Evolutionary conservation across 768 basidiomycete genomes (phyloP).

Genomic region (Scleroderma citrinum): DNA sequence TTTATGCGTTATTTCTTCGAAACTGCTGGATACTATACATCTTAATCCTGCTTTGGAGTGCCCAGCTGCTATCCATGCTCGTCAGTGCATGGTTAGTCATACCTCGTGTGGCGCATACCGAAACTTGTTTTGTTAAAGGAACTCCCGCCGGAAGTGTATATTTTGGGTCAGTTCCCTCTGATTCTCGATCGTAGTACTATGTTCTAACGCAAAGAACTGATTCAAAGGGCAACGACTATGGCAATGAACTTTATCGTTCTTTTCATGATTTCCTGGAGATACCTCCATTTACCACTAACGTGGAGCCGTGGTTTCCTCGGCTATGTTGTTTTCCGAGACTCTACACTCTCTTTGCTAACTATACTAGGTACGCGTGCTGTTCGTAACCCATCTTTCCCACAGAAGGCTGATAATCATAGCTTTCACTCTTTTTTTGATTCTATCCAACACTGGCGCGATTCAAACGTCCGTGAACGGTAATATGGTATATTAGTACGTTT

Average conservation of each 20-base stretch:
- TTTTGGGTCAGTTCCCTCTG: conserved; percentile 11
- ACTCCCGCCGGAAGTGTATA: conserved; percentile 8
- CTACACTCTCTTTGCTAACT: not conserved
- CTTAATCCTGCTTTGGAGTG: conserved; percentile 4
- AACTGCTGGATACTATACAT: conserved; percentile 5
- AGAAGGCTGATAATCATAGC: conserved; percentile 4
- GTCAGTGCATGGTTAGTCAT: conserved; percentile 11
- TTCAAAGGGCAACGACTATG: conserved; percentile 14
- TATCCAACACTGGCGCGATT: conserved; percentile 11
- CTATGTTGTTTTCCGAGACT: conserved; percentile 13
- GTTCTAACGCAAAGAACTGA: not conserved
- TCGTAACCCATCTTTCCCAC: not conserved
- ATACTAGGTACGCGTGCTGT: conserved; percentile 10
- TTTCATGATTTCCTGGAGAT: conserved; percentile 17
- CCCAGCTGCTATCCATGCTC: conserved; percentile 11
- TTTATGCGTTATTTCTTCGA: conserved; percentile 12
- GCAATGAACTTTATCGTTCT: conserved; percentile 7
- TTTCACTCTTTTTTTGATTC: conserved; percentile 14
- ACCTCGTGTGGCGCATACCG: conserved; percentile 5
- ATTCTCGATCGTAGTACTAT: no score
- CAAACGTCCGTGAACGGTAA: conserved; percentile 13
- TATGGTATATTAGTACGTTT: conserved; percentile 15
- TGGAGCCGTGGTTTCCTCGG: conserved; percentile 7
- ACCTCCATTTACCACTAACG: conserved; percentile 5
- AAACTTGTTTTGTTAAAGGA: conserved; percentile 11